These are phyloP conservation scores for Colletotrichum trifolii DNA, from an alignment of 2,329 filamentous ascomycete species.

Conservation along the genomic window DNA sequence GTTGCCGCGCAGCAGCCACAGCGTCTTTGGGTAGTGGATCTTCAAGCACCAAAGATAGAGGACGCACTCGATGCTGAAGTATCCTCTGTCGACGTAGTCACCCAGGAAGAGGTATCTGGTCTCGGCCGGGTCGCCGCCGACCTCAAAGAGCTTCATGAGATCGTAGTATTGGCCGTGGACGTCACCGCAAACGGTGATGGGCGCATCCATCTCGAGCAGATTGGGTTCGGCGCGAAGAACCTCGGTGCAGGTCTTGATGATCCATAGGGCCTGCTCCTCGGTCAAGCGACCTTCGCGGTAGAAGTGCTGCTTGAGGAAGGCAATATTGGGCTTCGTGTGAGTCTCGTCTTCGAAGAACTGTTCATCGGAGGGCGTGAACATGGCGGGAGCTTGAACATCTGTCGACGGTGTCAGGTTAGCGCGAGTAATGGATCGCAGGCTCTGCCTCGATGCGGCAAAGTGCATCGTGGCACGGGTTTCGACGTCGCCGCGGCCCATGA, in stretches of 20 bases:
- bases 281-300: conserved; percentile 97
- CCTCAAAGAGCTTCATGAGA: conserved; percentile 99
- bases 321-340: conserved; percentile 87
- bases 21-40: conserved; percentile 97
- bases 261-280: conserved; percentile 97
- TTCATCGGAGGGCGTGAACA: conserved; percentile 90
- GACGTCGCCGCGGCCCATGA: conserved; percentile 38
- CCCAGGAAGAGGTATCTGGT: conserved; percentile 97
- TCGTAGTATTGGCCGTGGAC: conserved; percentile 99
- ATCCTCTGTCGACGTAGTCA: conserved; percentile 97
- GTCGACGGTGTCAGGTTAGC: conserved; percentile 41
- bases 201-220: conserved; percentile 98
- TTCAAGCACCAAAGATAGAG: conserved; percentile 98
- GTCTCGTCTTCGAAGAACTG: conserved; percentile 93
- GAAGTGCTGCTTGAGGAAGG: conserved; percentile 97
- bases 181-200: conserved; percentile 98
- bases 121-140: conserved; percentile 95
- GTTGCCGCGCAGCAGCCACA: conserved; percentile 97
- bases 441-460: conserved; percentile 28
- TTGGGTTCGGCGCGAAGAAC: conserved; percentile 92
- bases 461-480: conserved; percentile 33
- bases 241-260: conserved; percentile 88
- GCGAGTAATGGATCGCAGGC: conserved; percentile 39
- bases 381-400: conserved; percentile 98
- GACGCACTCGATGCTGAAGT: conserved; percentile 99